Evolutionary conservation across 495 filamentous ascomycete species (phyloP), one percentile per base, ranked within the genome.

Genomic region (Cryomyces minteri): DNA sequence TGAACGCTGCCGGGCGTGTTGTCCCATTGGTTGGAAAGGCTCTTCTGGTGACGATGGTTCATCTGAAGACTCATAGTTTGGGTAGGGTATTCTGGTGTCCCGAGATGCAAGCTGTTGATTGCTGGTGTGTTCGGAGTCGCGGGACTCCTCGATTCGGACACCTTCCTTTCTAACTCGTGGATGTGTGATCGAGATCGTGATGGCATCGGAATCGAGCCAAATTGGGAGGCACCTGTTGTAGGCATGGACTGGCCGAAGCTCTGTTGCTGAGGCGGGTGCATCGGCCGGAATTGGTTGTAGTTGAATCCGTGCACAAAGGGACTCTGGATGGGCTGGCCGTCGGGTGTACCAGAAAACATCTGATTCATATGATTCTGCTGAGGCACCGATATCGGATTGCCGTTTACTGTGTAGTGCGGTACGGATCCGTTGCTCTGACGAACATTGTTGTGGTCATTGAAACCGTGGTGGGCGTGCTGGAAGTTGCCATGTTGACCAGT

Each of bases 311-410:
- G 73, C 29, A 80, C 70, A 51, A 87, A 94, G 0, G 87, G 87
- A 54, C 84, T 92, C 52, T 84, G 79, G 48, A 92, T 87, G 4
- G 86, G 85, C 40, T 80, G 77, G 25, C 83, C 83, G 40, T 94
- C 87, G 6, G 86, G 87, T 4, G 85, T 93, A 52, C 79, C 80
- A 30, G 87, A 93, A 59, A 76, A 94, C 45, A 79, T 67, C 32
- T 82, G 76, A 31, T 77, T 80, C 56, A 82, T 73, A 31, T 77
- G 72, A 25, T 57, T 54, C 41, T 54, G 56, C 43, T 71, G 67
- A n/a, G 43, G 40, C 43, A 48, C 49, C 11, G 54, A 45, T 0
- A 53, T 41, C 9, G 43, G 45, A 10, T 28, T 43, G 31, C 48
- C 44, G 28, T 44, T 51, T 11, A 43, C 32, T 45, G 47, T 51